These are phyloP conservation scores for Suhomyces taliae DNA, from an alignment of 1,139 yeast genomes.

Conservation along the genomic window DNA sequence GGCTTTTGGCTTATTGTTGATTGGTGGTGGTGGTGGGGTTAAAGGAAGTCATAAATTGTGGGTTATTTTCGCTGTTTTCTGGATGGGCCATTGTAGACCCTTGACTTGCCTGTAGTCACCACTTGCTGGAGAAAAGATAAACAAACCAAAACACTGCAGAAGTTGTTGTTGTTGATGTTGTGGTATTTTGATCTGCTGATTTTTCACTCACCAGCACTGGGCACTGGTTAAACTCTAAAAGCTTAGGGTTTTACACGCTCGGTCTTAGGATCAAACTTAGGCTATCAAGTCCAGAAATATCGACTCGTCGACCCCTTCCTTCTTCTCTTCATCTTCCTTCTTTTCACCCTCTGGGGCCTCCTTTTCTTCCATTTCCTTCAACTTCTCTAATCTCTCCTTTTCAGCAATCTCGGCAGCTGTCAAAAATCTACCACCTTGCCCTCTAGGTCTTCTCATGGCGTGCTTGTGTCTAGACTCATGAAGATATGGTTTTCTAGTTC, in stretches of 20 bases:
- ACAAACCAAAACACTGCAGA: too few relatives aligned
- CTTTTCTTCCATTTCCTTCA: constrained; percentile 40
- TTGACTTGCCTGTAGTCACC: too few relatives aligned
- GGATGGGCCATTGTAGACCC: too few relatives aligned
- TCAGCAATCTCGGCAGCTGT: constrained; percentile 97
- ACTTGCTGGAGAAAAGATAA: too few relatives aligned
- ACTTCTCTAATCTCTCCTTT: constrained; percentile 59
- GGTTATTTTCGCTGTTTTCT: too few relatives aligned
- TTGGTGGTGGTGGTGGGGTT: too few relatives aligned
- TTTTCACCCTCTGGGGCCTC: neutral
- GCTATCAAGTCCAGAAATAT: constrained; percentile 6
- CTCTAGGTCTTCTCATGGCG: constrained; percentile 98
- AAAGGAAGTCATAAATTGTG: too few relatives aligned
- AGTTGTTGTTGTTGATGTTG: too few relatives aligned
- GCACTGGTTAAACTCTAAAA: too few relatives aligned
- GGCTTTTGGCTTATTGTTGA: too few relatives aligned
- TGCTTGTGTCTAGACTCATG: constrained; percentile 98
- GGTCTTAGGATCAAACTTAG: neutral
- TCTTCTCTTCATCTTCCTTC: constrained; percentile 1
- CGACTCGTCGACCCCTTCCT: constrained; percentile 4
- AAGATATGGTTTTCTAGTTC: constrained; percentile 90
- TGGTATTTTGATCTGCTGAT: too few relatives aligned
- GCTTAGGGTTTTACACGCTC: neutral
- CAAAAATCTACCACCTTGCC: constrained; percentile 95
- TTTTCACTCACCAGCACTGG: too few relatives aligned